phyloP scores from a whole-genome alignment of 1,284 basidiomycete species.

The Boletus smithii region DNA sequence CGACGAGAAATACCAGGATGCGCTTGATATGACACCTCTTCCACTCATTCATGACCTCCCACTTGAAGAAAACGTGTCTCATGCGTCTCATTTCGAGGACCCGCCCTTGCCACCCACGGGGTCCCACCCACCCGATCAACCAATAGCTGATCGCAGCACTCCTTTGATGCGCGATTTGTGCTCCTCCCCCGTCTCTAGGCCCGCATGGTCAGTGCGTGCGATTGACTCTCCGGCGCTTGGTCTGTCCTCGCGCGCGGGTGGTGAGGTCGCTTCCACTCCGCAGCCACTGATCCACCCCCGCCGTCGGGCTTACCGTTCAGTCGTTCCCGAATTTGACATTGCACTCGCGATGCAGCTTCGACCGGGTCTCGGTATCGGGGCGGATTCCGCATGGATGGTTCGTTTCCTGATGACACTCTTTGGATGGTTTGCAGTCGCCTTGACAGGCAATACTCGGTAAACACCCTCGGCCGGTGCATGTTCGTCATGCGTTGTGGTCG shows the following conservation, averaged over 20 bases:
- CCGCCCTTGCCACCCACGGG: conserved; percentile 7
- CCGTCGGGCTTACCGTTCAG: conserved; percentile 35
- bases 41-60: conserved; percentile 21
- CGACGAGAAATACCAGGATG: conserved; percentile 41
- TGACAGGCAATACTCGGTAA: conserved; percentile 15
- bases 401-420: conserved; percentile 74
- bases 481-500: too few relatives aligned
- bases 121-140: conserved; percentile 5
- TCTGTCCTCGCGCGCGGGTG: conserved; percentile 11
- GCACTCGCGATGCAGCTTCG: conserved; percentile 74
- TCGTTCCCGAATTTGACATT: conserved; percentile 54
- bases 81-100: conserved; percentile 14
- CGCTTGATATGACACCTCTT: conserved; percentile 30
- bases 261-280: conserved; percentile 1
- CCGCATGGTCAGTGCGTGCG: conserved; percentile 43
- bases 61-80: conserved; percentile 10
- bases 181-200: conserved; percentile 29
- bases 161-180: conserved; percentile 34
- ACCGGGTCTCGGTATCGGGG: conserved; percentile 60
- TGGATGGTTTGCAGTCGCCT: conserved; percentile 63
- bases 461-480: not conserved
- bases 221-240: conserved; percentile 32
- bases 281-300: conserved; percentile 21
- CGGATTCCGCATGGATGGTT: conserved; percentile 75
- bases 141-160: conserved; percentile 14